Base-by-base conservation (phyloP, 441 rosid species). In the Pelargonium australe region DNA sequence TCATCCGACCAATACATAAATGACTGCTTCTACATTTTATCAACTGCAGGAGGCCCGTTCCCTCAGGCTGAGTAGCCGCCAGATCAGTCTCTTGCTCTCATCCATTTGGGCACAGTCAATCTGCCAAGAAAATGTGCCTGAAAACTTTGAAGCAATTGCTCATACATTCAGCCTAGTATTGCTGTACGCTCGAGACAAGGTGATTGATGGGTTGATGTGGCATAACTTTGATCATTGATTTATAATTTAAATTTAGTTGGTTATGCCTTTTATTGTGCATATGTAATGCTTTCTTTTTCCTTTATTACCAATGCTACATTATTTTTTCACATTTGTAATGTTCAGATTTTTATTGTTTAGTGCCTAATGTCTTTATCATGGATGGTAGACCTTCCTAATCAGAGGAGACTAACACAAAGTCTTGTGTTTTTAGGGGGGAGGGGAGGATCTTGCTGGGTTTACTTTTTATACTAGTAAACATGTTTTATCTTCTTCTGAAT, bases 101-200 rank as follows among this genome's bases (percentile, higher is more conserved):
- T 91, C 97, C 47, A 78, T 89, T 57, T 91, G 97, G 99, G 97
- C 83, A 73, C 97, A 89, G 72, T 88, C 97, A n/a, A 77, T 94
- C 68, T 91, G 86, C 76, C 94, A 94, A 76, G 71, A 79, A 76
- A 94, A 94, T 79, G 73, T 73, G 73, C 96, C 96, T 74, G 85
- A 85, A 76, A 94, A 88, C 75, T 91, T 82, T 82, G 94, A 91
- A 86, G 97, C 97, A 71, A 86, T 94, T 79, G 91, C 96, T 80
- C 90, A 91, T 75, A 88, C 96, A 64, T 88, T 81, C 79, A 82
- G 96, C 82, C 80, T 89, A 75, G 87, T 86, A 75, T 75, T 88
- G 80, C 83, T 87, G 57, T 87, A 87, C 84, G 87, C 91, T 31
- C 75, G 87, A 73, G 89, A 82, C 73, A 91, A 91, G 95, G 96